These are phyloP conservation scores for Cardamine resedifolia DNA, from an alignment of 345 rosid species.

Conservation along the genomic window DNA sequence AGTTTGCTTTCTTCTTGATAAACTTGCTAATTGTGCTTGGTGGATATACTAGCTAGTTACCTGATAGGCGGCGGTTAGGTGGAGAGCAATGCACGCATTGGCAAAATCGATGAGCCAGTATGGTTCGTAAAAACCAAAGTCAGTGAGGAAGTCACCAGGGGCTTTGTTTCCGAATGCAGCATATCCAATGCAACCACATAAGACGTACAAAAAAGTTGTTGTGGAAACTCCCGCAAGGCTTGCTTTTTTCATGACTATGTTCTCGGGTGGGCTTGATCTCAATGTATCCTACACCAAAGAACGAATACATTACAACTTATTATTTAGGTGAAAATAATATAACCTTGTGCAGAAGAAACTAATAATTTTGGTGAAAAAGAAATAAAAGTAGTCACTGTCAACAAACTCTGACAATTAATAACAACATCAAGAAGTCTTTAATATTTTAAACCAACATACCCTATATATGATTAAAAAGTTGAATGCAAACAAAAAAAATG, in stretches of 20 bases:
- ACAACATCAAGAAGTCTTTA: background rate
- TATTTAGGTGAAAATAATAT: background rate
- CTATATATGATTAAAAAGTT: background rate
- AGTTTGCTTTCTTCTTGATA: background rate
- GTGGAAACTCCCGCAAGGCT: constrained; percentile 7
- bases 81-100: constrained; percentile 75
- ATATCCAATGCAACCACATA: background rate
- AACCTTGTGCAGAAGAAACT: background rate
- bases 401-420: constrained; percentile 1
- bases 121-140: constrained; percentile 86
- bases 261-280: constrained; percentile 68
- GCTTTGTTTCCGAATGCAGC: background rate
- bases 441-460: background rate
- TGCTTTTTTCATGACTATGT: constrained; percentile 70
- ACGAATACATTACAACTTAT: background rate
- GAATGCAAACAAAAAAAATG: background rate
- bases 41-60: constrained; percentile 28
- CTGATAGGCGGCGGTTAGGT: constrained; percentile 87
- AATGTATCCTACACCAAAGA: constrained; percentile 50
- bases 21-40: background rate
- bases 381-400: background rate
- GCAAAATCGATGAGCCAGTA: constrained; percentile 84
- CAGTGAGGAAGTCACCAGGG: constrained; percentile 61
- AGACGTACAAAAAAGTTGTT: background rate
- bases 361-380: background rate